Percentiles rank a stretch among this genome's conserved stretches.
phyloP scores from a whole-genome alignment of 108 stramenopile species.

The Nannochloropsis oceanica region DNA sequence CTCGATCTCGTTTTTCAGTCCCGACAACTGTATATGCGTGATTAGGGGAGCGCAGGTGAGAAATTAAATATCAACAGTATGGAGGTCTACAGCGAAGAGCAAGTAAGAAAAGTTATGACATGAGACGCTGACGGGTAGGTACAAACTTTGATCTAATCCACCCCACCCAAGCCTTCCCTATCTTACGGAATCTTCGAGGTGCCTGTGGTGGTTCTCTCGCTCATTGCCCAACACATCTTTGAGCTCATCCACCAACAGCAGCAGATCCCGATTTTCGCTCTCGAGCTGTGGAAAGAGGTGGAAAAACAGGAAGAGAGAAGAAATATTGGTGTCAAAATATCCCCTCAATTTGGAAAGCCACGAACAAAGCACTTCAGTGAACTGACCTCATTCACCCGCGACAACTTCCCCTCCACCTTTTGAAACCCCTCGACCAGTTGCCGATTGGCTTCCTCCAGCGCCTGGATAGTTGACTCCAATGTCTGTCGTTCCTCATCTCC shows the following conservation, averaged over 20 bases:
- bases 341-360: neutral
- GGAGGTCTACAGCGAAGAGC: neutral
- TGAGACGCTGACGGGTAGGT: too few relatives aligned
- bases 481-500: neutral
- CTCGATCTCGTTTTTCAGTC: neutral
- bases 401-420: neutral
- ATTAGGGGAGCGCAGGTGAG: neutral
- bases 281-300: neutral
- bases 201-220: neutral
- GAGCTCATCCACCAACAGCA: neutral
- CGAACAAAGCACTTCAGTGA: neutral
- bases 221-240: neutral
- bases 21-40: neutral
- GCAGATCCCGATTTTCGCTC: neutral
- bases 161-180: neutral
- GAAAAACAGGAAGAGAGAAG: neutral
- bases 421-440: neutral
- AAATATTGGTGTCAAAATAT: neutral
- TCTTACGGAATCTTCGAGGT: neutral
- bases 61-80: neutral
- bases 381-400: neutral
- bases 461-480: neutral
- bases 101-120: neutral
- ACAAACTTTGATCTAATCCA: too few relatives aligned
- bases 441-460: neutral